Base-by-base conservation (phyloP, 352 stramenopile genomes). In the Pythium grandisporangium region DNA sequence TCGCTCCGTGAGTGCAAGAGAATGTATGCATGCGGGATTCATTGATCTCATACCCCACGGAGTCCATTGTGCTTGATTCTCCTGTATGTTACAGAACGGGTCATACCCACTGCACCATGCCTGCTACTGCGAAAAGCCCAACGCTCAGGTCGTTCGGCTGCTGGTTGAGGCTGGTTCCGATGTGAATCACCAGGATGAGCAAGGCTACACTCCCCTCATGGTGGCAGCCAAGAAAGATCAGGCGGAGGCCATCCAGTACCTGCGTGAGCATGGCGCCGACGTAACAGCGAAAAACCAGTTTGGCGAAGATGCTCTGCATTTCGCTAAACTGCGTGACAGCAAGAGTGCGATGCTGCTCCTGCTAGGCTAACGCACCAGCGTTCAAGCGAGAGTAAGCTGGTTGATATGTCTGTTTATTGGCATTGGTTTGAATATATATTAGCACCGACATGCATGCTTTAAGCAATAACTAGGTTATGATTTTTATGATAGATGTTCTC, bases 161-260 rank as follows among this genome's bases (percentile, higher is more conserved):
- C 61, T 90, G 4, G 47, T 90, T 1, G 52, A 63, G 14, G 74
- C 73, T 30, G 71, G 71, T 8, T 68, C 61, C 19, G 62, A 90
- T 40, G 62, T 86, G 21, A 82, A 90, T 33, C 63, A 59, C 17
- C 47, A 55, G 5, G 73, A 90, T 38, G 70, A 70, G 32, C 71
- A 86, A 25, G 55, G 64, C 23, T 71, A 66, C 48, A 79, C 76
- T 21, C 64, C 76, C 30, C 43, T 89, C 21, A 80, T 84, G 50
- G 66, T 86, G 32, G 73, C 76, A 6, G 67, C 72, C 42, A 87
- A 84, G 50, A 85, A 81, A 49, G 79, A 76, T 41, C 75, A 88
- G 56, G 67, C 61, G 4, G 68, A 76, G 35, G 61, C 63, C 6
- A 75, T 85, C 34, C 48, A 72, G 21, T 68, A 64, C 40, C 42